Conservation (phyloP, 495 filamentous ascomycete genomes). For the Penicillium odoratum region DNA sequence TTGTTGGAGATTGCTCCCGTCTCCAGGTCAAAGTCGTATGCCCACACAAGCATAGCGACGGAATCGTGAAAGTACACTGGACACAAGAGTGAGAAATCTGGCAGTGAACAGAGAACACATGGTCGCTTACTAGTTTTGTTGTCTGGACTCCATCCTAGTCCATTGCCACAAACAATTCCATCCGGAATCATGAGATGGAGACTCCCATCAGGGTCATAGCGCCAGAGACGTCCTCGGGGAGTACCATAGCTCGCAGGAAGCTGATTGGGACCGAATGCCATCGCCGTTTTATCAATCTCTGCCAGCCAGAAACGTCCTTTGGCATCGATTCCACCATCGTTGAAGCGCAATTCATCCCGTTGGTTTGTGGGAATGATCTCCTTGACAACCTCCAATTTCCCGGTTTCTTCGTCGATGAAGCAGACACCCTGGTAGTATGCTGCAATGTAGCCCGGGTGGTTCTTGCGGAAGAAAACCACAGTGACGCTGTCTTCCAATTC, state of each 20-base stretch:
- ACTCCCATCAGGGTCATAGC: conserved; percentile 51
- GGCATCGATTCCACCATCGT: conserved; percentile 1
- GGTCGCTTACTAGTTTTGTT: neutral
- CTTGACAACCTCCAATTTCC: neutral
- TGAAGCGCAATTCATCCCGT: neutral
- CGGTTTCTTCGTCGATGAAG: conserved; percentile 2
- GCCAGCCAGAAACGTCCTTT: conserved; percentile 3
- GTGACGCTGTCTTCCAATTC: conserved; percentile 1
- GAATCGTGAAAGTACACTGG: conserved; percentile 4
- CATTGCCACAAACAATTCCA: conserved; percentile 2
- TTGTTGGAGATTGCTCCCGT: neutral
- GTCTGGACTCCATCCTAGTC: neutral
- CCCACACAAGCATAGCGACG: neutral
- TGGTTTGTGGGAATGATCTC: neutral
- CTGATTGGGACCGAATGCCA: conserved; percentile 7
- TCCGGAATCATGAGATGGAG: neutral
- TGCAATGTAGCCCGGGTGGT: neutral
- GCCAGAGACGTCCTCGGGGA: conserved; percentile 40
- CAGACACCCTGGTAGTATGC: conserved; percentile 1
- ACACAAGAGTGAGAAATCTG: neutral
- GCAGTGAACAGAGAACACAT: too few species aligned
- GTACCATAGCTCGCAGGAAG: conserved; percentile 1
- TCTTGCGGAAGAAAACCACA: conserved; percentile 1
- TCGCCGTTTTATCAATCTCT: conserved; percentile 1
- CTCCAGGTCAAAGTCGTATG: neutral